A percentile compares a stretch with the other conserved stretches of the same genome.
phyloP scores from a whole-genome alignment of 2,329 filamentous ascomycete species.

The Pseudocercospora ulei region DNA sequence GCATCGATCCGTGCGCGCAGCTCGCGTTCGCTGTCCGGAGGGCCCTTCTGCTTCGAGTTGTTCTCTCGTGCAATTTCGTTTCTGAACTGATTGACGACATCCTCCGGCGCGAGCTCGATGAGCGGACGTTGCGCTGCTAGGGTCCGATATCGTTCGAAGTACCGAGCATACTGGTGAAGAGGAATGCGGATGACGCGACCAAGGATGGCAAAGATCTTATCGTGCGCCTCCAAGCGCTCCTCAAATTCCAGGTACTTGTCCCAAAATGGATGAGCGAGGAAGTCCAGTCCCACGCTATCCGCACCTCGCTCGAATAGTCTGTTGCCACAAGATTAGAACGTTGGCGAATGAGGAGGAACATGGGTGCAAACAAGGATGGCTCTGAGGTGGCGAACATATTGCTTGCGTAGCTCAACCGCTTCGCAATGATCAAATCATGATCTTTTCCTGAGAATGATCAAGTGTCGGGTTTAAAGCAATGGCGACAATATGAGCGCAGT shows the following conservation, averaged over 20 bases:
- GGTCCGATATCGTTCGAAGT: conserved; percentile 81
- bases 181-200: conserved; percentile 77
- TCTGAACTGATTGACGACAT: conserved; percentile 58
- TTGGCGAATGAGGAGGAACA: conserved; percentile 12
- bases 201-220: conserved; percentile 77
- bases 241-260: conserved; percentile 98
- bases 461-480: conserved; percentile 14
- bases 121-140: conserved; percentile 65
- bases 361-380: conserved; percentile 30
- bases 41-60: conserved; percentile 53
- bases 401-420: conserved; percentile 14
- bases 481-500: conserved; percentile 15
- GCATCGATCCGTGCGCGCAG: conserved; percentile 69
- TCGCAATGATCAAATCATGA: conserved; percentile 11
- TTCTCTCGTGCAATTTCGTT: conserved; percentile 62
- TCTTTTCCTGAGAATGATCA: conserved; percentile 14
- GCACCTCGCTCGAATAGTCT: conserved; percentile 91
- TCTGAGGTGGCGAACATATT: conserved; percentile 30
- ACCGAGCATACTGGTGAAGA: conserved; percentile 89
- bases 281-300: conserved; percentile 77
- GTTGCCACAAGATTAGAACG: conserved; percentile 36
- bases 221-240: conserved; percentile 72
- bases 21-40: conserved; percentile 73
- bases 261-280: conserved; percentile 92
- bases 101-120: conserved; percentile 58